A percentile compares a stretch with the other conserved stretches of the same genome.
phyloP scores from a whole-genome alignment of 2,329 filamentous ascomycete species.

The Talaromyces sp. region DNA sequence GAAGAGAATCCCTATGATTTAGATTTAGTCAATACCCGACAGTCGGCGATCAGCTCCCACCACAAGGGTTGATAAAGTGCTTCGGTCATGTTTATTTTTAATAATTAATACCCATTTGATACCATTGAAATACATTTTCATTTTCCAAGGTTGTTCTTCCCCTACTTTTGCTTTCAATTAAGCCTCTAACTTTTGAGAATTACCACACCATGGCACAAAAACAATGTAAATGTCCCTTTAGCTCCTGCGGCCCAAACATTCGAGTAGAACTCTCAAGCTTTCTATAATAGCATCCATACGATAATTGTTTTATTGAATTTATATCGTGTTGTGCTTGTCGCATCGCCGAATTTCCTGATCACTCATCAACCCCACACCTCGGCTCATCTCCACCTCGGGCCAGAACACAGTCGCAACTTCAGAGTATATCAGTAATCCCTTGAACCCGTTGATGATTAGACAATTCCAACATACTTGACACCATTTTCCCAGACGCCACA shows the following conservation, averaged over 20 bases:
- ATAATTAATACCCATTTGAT: no score
- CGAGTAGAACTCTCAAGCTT: no score
- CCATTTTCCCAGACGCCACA: not conserved
- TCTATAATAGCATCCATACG: no score
- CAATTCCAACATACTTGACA: not conserved
- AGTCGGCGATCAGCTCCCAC: slow-evolving; percentile 24
- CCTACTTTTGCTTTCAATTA: no score
- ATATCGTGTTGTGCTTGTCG: not conserved
- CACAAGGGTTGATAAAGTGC: slow-evolving; percentile 17
- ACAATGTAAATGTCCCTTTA: no score
- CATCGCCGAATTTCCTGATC: slow-evolving; percentile 16
- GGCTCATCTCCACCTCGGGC: slow-evolving; percentile 24
- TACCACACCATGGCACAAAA: no score
- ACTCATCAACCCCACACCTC: slow-evolving; percentile 29
- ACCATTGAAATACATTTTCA: no score
- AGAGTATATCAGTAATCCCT: slow-evolving; percentile 7
- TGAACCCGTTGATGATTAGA: not conserved
- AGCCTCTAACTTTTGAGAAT: no score
- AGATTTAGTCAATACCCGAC: slow-evolving; percentile 27
- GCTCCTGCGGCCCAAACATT: no score
- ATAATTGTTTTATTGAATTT: no score
- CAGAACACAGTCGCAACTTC: not conserved
- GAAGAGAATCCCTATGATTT: slow-evolving; percentile 32
- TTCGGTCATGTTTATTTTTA: no score
- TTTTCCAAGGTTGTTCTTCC: no score